A percentile compares a stretch with the other conserved stretches of the same genome.
Conservation (phyloP, 2,329 filamentous ascomycete genomes). For the Teratosphaeria epicoccoides region DNA sequence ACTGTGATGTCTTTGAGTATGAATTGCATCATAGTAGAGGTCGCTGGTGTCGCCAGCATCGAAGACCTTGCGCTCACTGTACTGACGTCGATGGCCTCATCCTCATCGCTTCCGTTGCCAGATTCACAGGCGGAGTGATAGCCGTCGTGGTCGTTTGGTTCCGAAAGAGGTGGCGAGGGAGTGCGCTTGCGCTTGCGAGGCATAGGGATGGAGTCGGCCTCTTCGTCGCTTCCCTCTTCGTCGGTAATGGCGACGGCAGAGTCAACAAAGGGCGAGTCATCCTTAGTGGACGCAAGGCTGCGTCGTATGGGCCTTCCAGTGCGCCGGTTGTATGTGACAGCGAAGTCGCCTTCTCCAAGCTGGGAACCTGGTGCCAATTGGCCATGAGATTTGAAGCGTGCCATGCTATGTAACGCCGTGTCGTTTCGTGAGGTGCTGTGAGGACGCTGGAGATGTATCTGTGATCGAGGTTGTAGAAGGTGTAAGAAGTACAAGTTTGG, state of each 20-base stretch:
- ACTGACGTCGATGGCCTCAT: background rate
- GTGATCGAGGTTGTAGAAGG: background rate
- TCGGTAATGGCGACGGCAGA: constrained; percentile 28
- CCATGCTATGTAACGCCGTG: background rate
- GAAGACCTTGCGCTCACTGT: constrained; percentile 7
- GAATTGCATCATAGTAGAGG: constrained; percentile 1
- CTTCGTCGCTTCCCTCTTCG: constrained; percentile 23
- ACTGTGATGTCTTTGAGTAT: constrained; percentile 32
- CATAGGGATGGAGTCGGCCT: constrained; percentile 13
- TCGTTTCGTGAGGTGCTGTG: background rate
- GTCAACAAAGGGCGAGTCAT: constrained; percentile 31
- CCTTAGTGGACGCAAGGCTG: constrained; percentile 22
- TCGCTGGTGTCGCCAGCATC: constrained; percentile 7
- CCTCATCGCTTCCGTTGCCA: background rate
- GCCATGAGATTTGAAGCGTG: background rate
- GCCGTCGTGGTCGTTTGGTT: background rate
- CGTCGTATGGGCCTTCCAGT: constrained; percentile 35
- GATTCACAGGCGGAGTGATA: background rate
- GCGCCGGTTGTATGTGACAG: constrained; percentile 27
- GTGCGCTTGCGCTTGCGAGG: constrained; percentile 20
- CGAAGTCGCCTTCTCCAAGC: constrained; percentile 17
- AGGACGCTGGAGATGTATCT: background rate
- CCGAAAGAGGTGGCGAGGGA: constrained; percentile 1
- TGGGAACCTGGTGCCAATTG: constrained; percentile 5
- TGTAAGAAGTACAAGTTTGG: background rate